Evolutionary conservation across 1,139 yeast species (phyloP).

Genomic region (Blastobotrys raffinosifermentans): DNA sequence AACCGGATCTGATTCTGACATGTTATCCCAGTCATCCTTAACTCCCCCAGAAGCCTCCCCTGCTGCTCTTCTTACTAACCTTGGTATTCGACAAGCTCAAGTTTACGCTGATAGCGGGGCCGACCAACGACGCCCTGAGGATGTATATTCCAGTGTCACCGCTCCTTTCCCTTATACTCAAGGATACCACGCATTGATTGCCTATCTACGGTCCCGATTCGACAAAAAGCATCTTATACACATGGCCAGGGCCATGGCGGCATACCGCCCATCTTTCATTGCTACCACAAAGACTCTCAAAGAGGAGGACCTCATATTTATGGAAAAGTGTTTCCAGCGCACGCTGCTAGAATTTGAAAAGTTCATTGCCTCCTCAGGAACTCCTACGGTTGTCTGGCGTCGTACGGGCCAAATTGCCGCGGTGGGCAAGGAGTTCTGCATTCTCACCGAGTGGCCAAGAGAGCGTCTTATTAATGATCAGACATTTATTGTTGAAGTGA

Average conservation of each 20-base stretch:
- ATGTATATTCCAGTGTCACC: slow-evolving; percentile 25
- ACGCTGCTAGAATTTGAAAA: slow-evolving; percentile 81
- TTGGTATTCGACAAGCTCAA: not conserved
- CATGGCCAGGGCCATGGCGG: slow-evolving; percentile 86
- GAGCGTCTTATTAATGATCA: slow-evolving; percentile 48
- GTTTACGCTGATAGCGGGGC: no score
- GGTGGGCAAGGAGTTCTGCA: slow-evolving; percentile 85
- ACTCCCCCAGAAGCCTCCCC: slow-evolving; percentile 4
- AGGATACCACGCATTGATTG: slow-evolving; percentile 77
- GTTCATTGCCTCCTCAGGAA: slow-evolving; percentile 75
- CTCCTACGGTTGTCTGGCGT: slow-evolving; percentile 94
- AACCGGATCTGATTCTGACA: slow-evolving; percentile 7
- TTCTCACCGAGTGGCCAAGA: slow-evolving; percentile 81
- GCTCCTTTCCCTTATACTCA: slow-evolving; percentile 82
- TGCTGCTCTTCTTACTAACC: not conserved
- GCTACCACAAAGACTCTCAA: slow-evolving; percentile 86
- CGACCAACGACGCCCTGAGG: slow-evolving; percentile 21
- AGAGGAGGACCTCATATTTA: slow-evolving; percentile 84
- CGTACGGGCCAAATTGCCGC: slow-evolving; percentile 92
- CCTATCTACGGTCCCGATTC: slow-evolving; percentile 68
- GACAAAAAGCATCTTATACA: slow-evolving; percentile 65
- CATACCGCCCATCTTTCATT: slow-evolving; percentile 83
- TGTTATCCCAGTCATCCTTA: slow-evolving; percentile 6
- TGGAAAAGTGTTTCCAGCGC: slow-evolving; percentile 93
- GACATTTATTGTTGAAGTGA: slow-evolving; percentile 78